phyloP scores from a whole-genome alignment of 495 filamentous ascomycete species.

The Hyaloscypha hepaticicola region DNA sequence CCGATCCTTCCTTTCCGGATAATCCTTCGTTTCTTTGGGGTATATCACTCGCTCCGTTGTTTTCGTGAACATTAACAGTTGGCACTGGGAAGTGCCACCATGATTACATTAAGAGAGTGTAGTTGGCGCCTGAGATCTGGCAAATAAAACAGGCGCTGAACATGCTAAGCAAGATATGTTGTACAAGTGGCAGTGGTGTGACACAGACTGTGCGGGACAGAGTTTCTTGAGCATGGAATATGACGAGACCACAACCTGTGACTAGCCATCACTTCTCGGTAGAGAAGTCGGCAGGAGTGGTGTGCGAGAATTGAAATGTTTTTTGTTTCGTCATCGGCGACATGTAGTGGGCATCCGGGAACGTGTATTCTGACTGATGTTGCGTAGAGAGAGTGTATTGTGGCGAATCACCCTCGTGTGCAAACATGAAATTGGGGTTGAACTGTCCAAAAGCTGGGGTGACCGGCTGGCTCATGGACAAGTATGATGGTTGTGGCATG shows the following conservation, averaged over 20 bases:
- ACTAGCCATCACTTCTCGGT: conserved; percentile 26
- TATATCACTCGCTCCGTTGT: conserved; percentile 27
- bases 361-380: conserved; percentile 26
- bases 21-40: conserved; percentile 28
- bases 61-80: conserved; percentile 32
- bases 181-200: conserved; percentile 19
- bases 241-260: not conserved
- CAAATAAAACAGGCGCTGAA: conserved; percentile 20
- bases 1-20: conserved; percentile 4
- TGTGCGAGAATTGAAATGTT: conserved; percentile 32
- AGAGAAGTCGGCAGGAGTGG: conserved; percentile 31
- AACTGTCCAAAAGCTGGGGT: conserved; percentile 33
- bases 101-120: conserved; percentile 34
- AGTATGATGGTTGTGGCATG: conserved; percentile 29
- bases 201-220: not conserved
- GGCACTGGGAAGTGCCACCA: conserved; percentile 1
- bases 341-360: conserved; percentile 23
- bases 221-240: not conserved
- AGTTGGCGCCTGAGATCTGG: not conserved
- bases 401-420: conserved; percentile 25
- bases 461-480: conserved; percentile 28
- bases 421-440: conserved; percentile 28
- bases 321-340: conserved; percentile 32
- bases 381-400: conserved; percentile 28
- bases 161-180: conserved; percentile 28